A percentile compares a stretch with the other conserved stretches of the same genome.
Evolutionary conservation across 345 rosid genomes (phyloP).

Genomic region (Arabidopsis arenosa): DNA sequence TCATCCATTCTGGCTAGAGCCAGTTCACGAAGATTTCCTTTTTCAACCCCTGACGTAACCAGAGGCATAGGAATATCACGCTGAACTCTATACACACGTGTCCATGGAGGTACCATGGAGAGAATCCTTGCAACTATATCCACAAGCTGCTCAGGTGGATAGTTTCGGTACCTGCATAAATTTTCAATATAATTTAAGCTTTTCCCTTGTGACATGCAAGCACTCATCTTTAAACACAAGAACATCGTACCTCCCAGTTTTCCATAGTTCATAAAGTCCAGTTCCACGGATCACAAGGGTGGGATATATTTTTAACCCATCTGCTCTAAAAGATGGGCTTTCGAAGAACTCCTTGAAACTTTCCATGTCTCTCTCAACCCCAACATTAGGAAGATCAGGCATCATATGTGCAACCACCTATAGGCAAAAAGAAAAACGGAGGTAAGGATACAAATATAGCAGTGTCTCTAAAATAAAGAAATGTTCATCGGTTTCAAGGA

Average conservation of each 20-base stretch:
- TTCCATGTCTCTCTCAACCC: conserved; percentile 96
- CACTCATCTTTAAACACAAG: conserved; percentile 1
- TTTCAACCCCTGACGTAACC: conserved; percentile 99
- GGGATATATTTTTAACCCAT: conserved; percentile 97
- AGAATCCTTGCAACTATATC: conserved; percentile 96
- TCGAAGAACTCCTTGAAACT: conserved; percentile 96
- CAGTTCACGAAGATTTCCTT: conserved; percentile 97
- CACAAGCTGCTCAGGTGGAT: conserved; percentile 98
- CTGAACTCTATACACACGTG: conserved; percentile 98
- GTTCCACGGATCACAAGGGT: conserved; percentile 99
- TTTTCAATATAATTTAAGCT: background rate
- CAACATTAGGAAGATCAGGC: conserved; percentile 99
- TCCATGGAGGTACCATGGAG: conserved; percentile 99
- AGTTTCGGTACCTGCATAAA: conserved; percentile 79
- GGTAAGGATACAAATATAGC: background rate
- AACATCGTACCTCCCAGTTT: conserved; percentile 80
- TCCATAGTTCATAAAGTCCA: conserved; percentile 97
- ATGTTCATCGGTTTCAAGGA: conserved; percentile 1
- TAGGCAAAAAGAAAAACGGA: conserved; percentile 18
- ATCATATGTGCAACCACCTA: conserved; percentile 99
- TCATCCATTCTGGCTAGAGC: conserved; percentile 98
- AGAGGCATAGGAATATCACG: conserved; percentile 99
- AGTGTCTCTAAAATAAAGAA: background rate
- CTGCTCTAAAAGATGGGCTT: conserved; percentile 94
- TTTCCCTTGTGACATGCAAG: conserved; percentile 11